Conservation (phyloP, 352 stramenopile species). For the Aphanomyces euteiches region DNA sequence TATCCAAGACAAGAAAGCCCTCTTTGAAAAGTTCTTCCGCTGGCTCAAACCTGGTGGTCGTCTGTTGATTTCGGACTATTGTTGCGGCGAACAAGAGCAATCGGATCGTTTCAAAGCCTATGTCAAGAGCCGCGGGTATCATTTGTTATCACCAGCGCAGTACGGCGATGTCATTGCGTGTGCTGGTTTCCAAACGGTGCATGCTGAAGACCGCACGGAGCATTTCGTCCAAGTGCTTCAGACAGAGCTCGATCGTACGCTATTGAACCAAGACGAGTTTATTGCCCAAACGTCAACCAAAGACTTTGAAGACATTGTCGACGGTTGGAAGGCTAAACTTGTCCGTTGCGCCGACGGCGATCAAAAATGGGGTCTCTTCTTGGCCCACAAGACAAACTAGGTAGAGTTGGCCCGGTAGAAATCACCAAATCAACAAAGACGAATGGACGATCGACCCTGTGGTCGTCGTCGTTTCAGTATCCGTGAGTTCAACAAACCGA, state of each 20-base stretch:
- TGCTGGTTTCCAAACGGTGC: constrained; percentile 52
- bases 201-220: constrained; percentile 59
- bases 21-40: constrained; percentile 61
- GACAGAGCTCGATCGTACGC: constrained; percentile 53
- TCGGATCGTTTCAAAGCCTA: constrained; percentile 57
- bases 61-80: constrained; percentile 71
- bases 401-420: too few relatives aligned
- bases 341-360: constrained; percentile 61
- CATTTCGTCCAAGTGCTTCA: constrained; percentile 66
- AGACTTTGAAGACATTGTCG: constrained; percentile 65
- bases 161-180: constrained; percentile 51
- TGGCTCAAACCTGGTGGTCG: constrained; percentile 65
- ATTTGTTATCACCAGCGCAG: constrained; percentile 56
- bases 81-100: constrained; percentile 46
- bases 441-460: too few relatives aligned
- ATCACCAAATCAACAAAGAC: too few relatives aligned
- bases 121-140: constrained; percentile 57
- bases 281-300: constrained; percentile 58
- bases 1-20: constrained; percentile 54
- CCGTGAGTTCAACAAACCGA: too few relatives aligned
- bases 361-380: constrained; percentile 76
- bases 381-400: constrained; percentile 42
- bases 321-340: constrained; percentile 65
- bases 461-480: too few relatives aligned
- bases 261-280: constrained; percentile 61